These are phyloP conservation scores for Penicillium sp. DNA, from an alignment of 2,329 filamentous ascomycete species.

Conservation along the genomic window DNA sequence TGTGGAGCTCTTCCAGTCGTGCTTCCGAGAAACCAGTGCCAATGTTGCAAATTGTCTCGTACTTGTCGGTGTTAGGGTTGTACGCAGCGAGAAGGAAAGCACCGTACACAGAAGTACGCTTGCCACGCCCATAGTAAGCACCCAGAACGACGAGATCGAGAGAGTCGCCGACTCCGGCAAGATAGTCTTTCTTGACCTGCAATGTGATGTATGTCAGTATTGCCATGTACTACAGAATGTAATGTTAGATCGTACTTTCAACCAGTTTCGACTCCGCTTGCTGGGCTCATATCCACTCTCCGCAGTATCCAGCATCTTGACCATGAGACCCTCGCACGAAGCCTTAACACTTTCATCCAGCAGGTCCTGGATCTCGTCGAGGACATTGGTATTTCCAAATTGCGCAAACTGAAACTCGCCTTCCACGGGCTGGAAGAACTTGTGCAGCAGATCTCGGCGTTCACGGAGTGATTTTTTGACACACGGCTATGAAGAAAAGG, in stretches of 20 bases:
- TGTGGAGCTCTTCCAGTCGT: conserved; percentile 85
- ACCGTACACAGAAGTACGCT: conserved; percentile 92
- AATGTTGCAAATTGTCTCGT: conserved; percentile 98
- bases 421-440: conserved; percentile 75
- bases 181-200: conserved; percentile 96
- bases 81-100: conserved; percentile 95
- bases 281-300: conserved; percentile 96
- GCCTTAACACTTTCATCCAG: conserved; percentile 94
- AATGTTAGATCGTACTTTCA: conserved; percentile 66
- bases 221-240: background rate
- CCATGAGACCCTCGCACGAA: conserved; percentile 96
- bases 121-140: conserved; percentile 91
- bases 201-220: conserved; percentile 14
- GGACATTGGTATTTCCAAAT: conserved; percentile 79
- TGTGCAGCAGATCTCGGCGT: conserved; percentile 73
- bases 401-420: conserved; percentile 92
- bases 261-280: conserved; percentile 95
- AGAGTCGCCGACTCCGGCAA: conserved; percentile 89
- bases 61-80: conserved; percentile 76
- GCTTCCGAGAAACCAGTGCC: conserved; percentile 95
- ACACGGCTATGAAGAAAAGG: conserved; percentile 57
- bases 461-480: conserved; percentile 87
- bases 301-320: conserved; percentile 94
- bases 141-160: conserved; percentile 95
- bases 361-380: conserved; percentile 91